Evolutionary conservation across 805 yeast species (phyloP).

Genomic region (Cyberlindnera euphorbiiphila): DNA sequence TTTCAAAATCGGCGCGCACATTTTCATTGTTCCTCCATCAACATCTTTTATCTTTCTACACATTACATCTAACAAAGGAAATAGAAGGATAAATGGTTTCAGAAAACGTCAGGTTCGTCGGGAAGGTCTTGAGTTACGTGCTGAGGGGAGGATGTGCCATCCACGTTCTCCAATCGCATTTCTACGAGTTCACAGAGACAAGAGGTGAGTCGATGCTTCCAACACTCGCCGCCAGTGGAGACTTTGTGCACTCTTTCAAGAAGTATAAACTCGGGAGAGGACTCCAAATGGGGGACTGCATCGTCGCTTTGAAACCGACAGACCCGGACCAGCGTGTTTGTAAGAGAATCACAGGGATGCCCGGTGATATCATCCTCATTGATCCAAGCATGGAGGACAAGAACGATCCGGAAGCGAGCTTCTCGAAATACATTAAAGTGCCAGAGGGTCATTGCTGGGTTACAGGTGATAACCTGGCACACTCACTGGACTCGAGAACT

Average conservation of each 20-base stretch:
- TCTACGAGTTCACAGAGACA: conserved; percentile 76
- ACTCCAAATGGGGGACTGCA: conserved; percentile 77
- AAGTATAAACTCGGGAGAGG: conserved; percentile 57
- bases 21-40: no score
- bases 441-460: conserved; percentile 98
- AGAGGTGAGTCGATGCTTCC: conserved; percentile 96
- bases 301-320: conserved; percentile 87
- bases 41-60: no score
- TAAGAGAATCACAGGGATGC: conserved; percentile 92
- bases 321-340: conserved; percentile 84
- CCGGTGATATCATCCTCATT: conserved; percentile 78
- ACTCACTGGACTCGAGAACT: conserved; percentile 83
- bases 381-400: conserved; percentile 61
- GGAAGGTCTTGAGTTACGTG: conserved; percentile 25
- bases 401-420: conserved; percentile 23
- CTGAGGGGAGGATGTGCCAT: conserved; percentile 54
- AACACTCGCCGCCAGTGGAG: conserved; percentile 68
- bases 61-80: background rate
- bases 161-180: conserved; percentile 63
- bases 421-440: conserved; percentile 57
- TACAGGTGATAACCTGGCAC: conserved; percentile 89
- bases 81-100: conserved; percentile 8
- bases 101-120: conserved; percentile 22
- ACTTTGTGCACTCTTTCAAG: conserved; percentile 76
- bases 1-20: no score